These are phyloP conservation scores for Anacardium occidentale DNA, from an alignment of 345 rosid species.

Conservation along the genomic window DNA sequence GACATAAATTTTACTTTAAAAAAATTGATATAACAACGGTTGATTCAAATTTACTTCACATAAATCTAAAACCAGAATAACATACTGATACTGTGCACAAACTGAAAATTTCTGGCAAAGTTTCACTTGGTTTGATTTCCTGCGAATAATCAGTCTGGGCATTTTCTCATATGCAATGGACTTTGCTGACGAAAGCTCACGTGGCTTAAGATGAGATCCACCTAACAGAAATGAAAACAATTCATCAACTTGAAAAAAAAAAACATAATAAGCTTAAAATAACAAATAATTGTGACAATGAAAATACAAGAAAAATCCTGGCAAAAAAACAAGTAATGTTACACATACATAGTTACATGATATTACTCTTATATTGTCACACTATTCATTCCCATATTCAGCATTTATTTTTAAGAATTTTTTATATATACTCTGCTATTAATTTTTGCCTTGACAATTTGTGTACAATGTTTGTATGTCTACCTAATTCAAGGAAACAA, in stretches of 20 bases:
- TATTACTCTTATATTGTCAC: no score
- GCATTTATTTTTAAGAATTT: no score
- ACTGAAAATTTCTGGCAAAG: constrained; percentile 40
- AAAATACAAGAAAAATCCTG: background rate
- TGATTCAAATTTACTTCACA: background rate
- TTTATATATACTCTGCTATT: no score
- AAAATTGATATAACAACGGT: background rate
- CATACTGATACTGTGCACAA: constrained; percentile 61
- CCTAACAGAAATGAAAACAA: constrained; percentile 33
- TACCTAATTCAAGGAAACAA: no score
- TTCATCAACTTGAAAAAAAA: background rate
- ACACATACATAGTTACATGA: no score
- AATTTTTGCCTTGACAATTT: no score
- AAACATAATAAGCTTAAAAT: background rate
- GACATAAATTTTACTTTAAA: no score
- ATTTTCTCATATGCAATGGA: constrained; percentile 39
- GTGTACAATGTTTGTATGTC: no score
- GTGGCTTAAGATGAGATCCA: constrained; percentile 39
- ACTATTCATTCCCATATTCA: no score
- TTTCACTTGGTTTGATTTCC: constrained; percentile 34
- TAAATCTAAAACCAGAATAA: background rate
- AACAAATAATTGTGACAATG: background rate
- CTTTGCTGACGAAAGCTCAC: constrained; percentile 40
- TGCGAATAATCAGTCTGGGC: constrained; percentile 37
- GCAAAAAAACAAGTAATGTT: no score